These are phyloP conservation scores for Saitozyma podzolica DNA, from an alignment of 768 basidiomycete species.

Conservation along the genomic window DNA sequence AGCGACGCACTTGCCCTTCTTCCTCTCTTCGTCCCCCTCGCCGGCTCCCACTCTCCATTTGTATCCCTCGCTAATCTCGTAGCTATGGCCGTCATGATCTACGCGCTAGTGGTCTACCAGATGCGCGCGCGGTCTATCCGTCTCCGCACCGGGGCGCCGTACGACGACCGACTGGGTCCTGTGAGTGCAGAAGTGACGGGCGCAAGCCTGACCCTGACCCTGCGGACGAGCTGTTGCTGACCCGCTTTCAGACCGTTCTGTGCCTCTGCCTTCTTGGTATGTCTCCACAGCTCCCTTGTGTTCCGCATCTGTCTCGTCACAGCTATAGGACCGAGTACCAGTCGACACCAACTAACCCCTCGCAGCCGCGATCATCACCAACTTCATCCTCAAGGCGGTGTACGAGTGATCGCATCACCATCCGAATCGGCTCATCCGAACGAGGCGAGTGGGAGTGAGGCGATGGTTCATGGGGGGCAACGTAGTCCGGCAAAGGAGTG, in stretches of 20 bases:
- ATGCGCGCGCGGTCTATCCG: conserved; percentile 94
- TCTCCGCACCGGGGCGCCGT: conserved; percentile 85
- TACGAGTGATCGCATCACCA: conserved; percentile 32
- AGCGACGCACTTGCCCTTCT: too few relatives aligned
- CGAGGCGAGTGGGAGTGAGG: too few relatives aligned
- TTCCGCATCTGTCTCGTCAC: neutral
- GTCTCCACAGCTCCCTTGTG: neutral
- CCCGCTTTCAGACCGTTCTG: conserved; percentile 38
- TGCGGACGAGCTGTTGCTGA: neutral
- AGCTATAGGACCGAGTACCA: neutral
- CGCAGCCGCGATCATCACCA: conserved; percentile 49
- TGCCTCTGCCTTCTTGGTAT: conserved; percentile 45
- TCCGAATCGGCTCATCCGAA: too few relatives aligned
- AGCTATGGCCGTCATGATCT: conserved; percentile 98
- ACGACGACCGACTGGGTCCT: conserved; percentile 93
- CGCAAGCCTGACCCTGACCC: neutral
- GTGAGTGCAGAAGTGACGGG: conserved; percentile 60
- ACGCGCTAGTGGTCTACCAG: conserved; percentile 92
- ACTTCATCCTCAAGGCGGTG: conserved; percentile 51
- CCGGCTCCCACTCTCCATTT: conserved; percentile 19
- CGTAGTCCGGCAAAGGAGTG: too few relatives aligned
- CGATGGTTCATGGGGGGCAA: too few relatives aligned
- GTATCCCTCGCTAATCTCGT: conserved; percentile 3
- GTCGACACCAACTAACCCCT: neutral
- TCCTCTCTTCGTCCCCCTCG: too few relatives aligned